A percentile compares a stretch with the other conserved stretches of the same genome.
Conservation (phyloP, 768 basidiomycete genomes). For the Lyophyllum atratum region DNA sequence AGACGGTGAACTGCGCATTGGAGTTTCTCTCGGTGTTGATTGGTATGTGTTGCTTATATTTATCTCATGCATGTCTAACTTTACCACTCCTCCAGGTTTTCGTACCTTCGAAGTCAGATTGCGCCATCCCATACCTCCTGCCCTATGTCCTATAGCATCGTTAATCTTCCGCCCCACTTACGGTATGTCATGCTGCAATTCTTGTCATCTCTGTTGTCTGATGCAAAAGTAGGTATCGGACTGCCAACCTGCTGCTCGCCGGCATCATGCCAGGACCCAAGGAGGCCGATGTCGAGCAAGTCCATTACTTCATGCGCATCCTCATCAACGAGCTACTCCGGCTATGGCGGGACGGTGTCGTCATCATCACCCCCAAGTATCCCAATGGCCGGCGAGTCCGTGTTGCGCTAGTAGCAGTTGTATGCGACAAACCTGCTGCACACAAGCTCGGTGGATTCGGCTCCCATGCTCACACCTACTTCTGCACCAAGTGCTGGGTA, state of each 20-base stretch:
- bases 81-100: conserved; percentile 29
- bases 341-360: too few relatives aligned
- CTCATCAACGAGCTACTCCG: conserved; percentile 30
- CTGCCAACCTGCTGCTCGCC: neutral
- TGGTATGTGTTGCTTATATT: conserved; percentile 27
- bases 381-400: conserved; percentile 30
- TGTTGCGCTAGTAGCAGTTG: conserved; percentile 30
- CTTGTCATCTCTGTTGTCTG: neutral
- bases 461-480: too few relatives aligned
- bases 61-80: neutral
- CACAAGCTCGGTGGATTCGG: conserved; percentile 32
- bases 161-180: conserved; percentile 30
- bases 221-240: neutral
- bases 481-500: too few relatives aligned
- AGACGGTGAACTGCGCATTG: conserved; percentile 28
- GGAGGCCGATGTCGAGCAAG: conserved; percentile 28
- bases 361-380: conserved; percentile 23
- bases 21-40: conserved; percentile 29
- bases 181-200: conserved; percentile 14
- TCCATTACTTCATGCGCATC: conserved; percentile 24
- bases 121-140: conserved; percentile 35
- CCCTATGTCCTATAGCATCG: conserved; percentile 33
- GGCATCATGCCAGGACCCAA: conserved; percentile 18
- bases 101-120: conserved; percentile 33
- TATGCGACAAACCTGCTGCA: conserved; percentile 40